A percentile compares a stretch with the other conserved stretches of the same genome.
Evolutionary conservation across 202 grass and related monocot genomes (phyloP).

Genomic region (Digitaria exilis): DNA sequence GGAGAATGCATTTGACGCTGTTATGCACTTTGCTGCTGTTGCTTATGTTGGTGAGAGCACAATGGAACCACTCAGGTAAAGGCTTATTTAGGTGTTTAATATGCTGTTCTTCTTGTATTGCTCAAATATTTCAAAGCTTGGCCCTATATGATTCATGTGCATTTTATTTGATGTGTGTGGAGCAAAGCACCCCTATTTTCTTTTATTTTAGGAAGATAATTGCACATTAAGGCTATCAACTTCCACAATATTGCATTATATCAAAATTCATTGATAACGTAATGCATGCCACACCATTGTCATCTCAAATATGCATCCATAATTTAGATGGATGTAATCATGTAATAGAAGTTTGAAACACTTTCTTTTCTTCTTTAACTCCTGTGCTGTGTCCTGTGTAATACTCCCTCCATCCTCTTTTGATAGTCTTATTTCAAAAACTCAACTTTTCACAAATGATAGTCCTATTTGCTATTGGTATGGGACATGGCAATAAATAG

Average conservation of each 20-base stretch:
- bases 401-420: too few relatives aligned
- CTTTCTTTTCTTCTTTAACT: background rate
- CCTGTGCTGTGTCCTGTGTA: background rate
- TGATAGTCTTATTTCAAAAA: too few relatives aligned
- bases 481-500: too few relatives aligned
- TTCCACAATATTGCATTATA: background rate
- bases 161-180: constrained; percentile 7
- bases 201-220: background rate
- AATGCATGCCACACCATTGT: background rate
- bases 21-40: constrained; percentile 87
- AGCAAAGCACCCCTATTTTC: background rate
- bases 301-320: background rate
- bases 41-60: constrained; percentile 90
- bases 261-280: background rate
- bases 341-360: background rate
- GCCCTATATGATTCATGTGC: background rate
- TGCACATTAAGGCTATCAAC: background rate
- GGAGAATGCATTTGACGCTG: constrained; percentile 74
- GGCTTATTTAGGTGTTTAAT: constrained; percentile 16
- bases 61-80: constrained; percentile 75
- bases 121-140: constrained; percentile 1
- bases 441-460: too few relatives aligned
- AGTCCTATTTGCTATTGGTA: too few relatives aligned
- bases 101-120: background rate
- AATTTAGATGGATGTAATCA: constrained; percentile 6